Evolutionary conservation across 148 eudicot species (phyloP).

Genomic region (Diospyros kaki): DNA sequence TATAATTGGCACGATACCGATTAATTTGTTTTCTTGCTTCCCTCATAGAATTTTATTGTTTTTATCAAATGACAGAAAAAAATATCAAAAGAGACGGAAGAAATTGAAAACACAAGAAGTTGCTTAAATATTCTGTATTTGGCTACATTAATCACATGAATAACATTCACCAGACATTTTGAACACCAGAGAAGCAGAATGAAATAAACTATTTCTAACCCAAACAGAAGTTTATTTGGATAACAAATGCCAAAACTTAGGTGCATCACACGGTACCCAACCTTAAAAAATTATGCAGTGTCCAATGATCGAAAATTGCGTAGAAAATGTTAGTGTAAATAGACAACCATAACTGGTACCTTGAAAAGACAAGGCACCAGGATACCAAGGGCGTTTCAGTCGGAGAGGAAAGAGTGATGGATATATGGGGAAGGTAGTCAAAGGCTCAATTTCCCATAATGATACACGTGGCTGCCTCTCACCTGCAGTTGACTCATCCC

Average conservation of each 20-base stretch:
- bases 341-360: conserved; percentile 16
- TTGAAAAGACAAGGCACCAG: conserved; percentile 84
- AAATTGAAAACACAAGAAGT: background rate
- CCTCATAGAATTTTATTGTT: background rate
- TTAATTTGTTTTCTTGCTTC: background rate
- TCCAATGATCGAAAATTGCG: background rate
- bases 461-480: conserved; percentile 98
- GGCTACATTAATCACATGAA: background rate
- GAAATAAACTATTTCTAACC: background rate
- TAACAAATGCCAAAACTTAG: background rate
- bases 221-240: conserved; percentile 3
- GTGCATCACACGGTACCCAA: background rate
- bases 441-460: conserved; percentile 96
- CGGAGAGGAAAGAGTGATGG: conserved; percentile 94
- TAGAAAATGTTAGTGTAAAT: background rate
- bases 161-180: background rate
- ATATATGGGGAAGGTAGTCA: conserved; percentile 97
- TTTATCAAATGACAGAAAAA: background rate
- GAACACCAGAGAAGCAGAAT: background rate
- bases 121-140: background rate
- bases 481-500: conserved; percentile 99
- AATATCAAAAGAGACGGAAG: background rate
- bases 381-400: conserved; percentile 93
- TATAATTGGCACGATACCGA: background rate
- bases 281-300: background rate